Evolutionary conservation across 2,329 filamentous ascomycete species (phyloP), one percentile per base, ranked within the genome.

Genomic region (Cordyceps cicadae): DNA sequence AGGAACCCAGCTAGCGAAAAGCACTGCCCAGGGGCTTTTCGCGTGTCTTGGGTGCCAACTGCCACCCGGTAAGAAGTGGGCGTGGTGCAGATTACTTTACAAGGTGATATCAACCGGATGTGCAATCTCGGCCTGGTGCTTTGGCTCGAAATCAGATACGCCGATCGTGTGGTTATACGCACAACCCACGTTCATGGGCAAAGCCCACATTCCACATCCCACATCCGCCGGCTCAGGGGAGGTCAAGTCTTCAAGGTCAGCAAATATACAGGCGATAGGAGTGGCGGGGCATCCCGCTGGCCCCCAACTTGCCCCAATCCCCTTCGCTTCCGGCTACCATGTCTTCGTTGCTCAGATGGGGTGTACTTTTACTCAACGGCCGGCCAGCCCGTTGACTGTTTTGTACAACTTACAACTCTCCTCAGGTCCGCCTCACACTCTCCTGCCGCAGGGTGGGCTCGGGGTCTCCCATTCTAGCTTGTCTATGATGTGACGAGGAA

Each of bases 321-420:
- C 55, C 55, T 39, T 57, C 45, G 54, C 32, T 49, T 57, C 54
- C 39, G 54, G 54, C 43, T 57, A 24, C 55, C 55, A 5, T 58
- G 45, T 50, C 45, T 41, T 24, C n/a, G 45, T 19, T 26, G 34
- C n/a, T 15, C 39, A 43, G 34, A 43, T 32, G 21, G 46, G 24
- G 43, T 55, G 41, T 26, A 41, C 53, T n/a, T 37, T 41, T 58
- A 14, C 26, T 24, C 19, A 58, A 58, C 19, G 46, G 54, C 24
- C 24, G 4, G 24, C 24, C 24, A 24, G 24, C 21, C n/a, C 45
- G 32, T 49, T 50, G 46, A 49, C 39, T 43, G 7, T 29, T 29
- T 29, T 5, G 29, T 29, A 7, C 29, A 29, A 29, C 29, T 24
- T 4, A 2, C 24, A n/a, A n/a, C 24, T 29, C 29, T 29, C 7